Conservation (phyloP, 2,329 filamentous ascomycete genomes). For the Diaporthe sp. region DNA sequence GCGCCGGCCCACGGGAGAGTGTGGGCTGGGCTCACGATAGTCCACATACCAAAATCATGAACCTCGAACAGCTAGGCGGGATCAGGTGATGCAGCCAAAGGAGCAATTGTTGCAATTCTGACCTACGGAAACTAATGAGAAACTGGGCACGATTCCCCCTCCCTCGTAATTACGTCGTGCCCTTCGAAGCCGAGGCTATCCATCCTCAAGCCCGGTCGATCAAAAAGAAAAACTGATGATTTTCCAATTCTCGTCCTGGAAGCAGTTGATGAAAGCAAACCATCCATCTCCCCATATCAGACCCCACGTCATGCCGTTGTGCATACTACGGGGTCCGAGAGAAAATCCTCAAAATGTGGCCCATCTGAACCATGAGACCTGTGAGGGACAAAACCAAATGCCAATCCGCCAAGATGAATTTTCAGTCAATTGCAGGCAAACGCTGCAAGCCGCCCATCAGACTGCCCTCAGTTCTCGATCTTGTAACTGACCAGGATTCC, state of each 20-base stretch:
- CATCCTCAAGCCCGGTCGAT: background rate
- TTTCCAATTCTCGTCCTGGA: too few species aligned
- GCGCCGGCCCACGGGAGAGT: background rate
- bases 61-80: accelerated
- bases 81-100: background rate
- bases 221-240: background rate
- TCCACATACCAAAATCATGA: background rate
- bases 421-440: too few species aligned
- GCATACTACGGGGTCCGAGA: background rate
- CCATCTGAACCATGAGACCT: background rate
- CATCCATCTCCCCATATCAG: background rate
- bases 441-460: background rate
- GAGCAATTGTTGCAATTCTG: background rate
- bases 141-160: background rate
- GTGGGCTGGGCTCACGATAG: too few species aligned
- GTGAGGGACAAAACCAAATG: background rate
- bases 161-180: background rate
- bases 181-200: background rate
- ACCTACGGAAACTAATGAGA: background rate
- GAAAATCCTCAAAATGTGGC: background rate
- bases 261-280: background rate
- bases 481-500: background rate
- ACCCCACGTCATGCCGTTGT: background rate
- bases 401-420: background rate
- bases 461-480: background rate